Conservation (phyloP, 176 grass and related monocot genomes). For the Zea luxurians region DNA sequence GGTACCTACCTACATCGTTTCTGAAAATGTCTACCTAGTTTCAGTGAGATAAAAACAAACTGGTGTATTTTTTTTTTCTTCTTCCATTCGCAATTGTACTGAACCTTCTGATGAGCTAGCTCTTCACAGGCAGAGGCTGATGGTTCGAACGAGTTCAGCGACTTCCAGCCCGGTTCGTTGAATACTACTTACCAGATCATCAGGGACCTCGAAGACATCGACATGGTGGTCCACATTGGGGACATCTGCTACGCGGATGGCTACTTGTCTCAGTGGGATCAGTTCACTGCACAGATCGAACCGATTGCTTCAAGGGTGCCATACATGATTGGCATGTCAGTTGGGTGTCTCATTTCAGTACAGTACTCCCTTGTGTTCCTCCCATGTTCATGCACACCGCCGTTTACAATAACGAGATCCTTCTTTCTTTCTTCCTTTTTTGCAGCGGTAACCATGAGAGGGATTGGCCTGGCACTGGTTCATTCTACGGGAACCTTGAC, state of each 20-base stretch:
- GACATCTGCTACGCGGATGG: conserved; percentile 83
- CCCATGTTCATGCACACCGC: neutral
- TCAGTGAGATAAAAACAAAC: neutral
- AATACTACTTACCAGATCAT: conserved; percentile 80
- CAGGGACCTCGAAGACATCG: conserved; percentile 67
- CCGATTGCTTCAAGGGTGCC: conserved; percentile 74
- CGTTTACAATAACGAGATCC: neutral
- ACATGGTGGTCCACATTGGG: conserved; percentile 84
- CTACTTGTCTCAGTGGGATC: conserved; percentile 93
- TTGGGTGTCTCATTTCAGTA: conserved; percentile 22
- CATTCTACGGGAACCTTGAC: conserved; percentile 71
- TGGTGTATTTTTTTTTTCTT: neutral
- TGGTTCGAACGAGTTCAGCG: conserved; percentile 81
- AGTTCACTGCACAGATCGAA: conserved; percentile 82
- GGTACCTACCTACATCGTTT: conserved; percentile 36
- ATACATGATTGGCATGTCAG: conserved; percentile 89
- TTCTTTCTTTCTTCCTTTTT: neutral
- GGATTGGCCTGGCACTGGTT: conserved; percentile 88
- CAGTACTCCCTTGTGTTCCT: neutral
- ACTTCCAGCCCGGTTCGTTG: conserved; percentile 72
- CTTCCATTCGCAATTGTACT: neutral
- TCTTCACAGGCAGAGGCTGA: conserved; percentile 68
- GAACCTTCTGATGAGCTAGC: neutral
- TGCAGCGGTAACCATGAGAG: conserved; percentile 87
- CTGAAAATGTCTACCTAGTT: neutral